Evolutionary conservation across 1,284 basidiomycete genomes (phyloP).

Genomic region (Sparassis latifolia): DNA sequence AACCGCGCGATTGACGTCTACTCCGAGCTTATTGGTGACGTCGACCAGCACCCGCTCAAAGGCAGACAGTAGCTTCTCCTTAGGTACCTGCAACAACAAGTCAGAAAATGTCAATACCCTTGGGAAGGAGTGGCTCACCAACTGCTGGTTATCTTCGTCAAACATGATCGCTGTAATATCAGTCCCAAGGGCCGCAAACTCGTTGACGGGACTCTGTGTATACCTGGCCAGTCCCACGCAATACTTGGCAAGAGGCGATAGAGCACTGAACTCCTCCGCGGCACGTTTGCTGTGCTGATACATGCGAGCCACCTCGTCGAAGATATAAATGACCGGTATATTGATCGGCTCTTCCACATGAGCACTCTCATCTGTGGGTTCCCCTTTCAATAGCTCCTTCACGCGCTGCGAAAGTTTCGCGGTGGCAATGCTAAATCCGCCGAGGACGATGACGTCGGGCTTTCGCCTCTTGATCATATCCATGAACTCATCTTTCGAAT

Average conservation of each 20-base stretch:
- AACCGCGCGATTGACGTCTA: slow-evolving; percentile 92
- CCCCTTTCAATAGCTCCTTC: slow-evolving; percentile 37
- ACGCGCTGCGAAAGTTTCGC: slow-evolving; percentile 63
- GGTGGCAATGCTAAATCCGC: slow-evolving; percentile 84
- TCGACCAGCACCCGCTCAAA: slow-evolving; percentile 90
- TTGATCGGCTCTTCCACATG: slow-evolving; percentile 39
- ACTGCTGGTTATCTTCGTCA: slow-evolving; percentile 81
- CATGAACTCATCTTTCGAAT: slow-evolving; percentile 67
- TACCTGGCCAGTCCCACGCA: slow-evolving; percentile 94
- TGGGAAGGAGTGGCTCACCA: slow-evolving; percentile 45
- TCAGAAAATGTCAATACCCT: slow-evolving; percentile 1
- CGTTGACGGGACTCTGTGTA: slow-evolving; percentile 89
- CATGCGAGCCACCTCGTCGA: slow-evolving; percentile 90
- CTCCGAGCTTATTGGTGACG: slow-evolving; percentile 86
- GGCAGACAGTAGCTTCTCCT: slow-evolving; percentile 76
- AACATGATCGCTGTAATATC: slow-evolving; percentile 81
- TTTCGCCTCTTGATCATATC: slow-evolving; percentile 78
- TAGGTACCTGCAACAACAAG: slow-evolving; percentile 54
- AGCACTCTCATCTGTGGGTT: slow-evolving; percentile 16
- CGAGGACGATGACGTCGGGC: slow-evolving; percentile 87
- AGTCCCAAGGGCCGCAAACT: slow-evolving; percentile 81
- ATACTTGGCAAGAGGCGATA: slow-evolving; percentile 84
- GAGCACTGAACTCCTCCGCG: slow-evolving; percentile 77
- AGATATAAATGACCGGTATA: slow-evolving; percentile 78
- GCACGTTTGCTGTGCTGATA: slow-evolving; percentile 92